A percentile compares a stretch with the other conserved stretches of the same genome.
Conservation (phyloP, 2,329 filamentous ascomycete genomes). For the Fusarium fujikuroi region DNA sequence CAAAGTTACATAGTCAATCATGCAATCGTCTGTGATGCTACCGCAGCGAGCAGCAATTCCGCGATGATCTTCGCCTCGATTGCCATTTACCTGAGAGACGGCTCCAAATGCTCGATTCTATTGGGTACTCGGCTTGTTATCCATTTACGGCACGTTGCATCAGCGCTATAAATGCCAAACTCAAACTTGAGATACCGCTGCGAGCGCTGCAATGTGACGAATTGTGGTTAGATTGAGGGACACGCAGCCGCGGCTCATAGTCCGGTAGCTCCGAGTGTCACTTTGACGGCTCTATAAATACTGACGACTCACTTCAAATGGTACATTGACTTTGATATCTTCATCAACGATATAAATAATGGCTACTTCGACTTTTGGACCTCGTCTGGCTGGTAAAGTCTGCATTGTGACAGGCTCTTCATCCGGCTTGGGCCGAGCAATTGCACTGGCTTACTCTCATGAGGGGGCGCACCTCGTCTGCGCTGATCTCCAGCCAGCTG, state of each 20-base stretch:
- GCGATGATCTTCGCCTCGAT: not conserved
- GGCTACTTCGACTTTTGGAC: not conserved
- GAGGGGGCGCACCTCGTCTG: conserved; percentile 57
- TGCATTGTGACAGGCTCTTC: conserved; percentile 59
- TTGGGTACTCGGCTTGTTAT: conserved; percentile 6
- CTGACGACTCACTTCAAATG: fast-evolving
- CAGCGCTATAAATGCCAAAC: not conserved
- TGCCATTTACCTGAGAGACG: not conserved
- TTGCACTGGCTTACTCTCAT: conserved; percentile 54
- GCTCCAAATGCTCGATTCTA: not conserved
- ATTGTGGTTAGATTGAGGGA: not conserved
- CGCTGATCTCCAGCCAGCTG: conserved; percentile 50
- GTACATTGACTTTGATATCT: fast-evolving
- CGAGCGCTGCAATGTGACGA: not conserved
- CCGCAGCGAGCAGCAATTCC: not conserved
- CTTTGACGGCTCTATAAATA: not conserved
- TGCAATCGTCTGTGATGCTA: not conserved
- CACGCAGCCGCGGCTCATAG: not conserved
- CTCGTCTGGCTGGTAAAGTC: conserved; percentile 43
- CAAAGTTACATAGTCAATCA: not conserved
- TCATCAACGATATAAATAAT: not conserved
- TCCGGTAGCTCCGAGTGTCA: not conserved
- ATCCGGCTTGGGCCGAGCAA: conserved; percentile 58
- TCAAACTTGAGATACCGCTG: not conserved
- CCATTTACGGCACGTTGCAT: not conserved